A percentile compares a stretch with the other conserved stretches of the same genome.
Conservation (phyloP, 345 rosid species). For the Rubroshorea leprosula region DNA sequence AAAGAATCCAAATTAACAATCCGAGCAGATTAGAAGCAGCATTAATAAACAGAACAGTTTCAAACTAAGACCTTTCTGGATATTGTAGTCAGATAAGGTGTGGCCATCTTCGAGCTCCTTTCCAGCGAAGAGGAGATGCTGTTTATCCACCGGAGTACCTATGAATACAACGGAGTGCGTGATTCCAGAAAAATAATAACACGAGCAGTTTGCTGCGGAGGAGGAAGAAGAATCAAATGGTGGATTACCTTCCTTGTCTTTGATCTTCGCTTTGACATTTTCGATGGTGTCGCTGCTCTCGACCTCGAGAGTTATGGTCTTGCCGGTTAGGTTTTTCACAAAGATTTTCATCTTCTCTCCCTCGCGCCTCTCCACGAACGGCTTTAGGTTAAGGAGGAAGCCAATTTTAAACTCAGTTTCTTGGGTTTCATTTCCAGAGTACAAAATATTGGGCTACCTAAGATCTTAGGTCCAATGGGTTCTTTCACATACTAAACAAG, state of each 20-base stretch:
- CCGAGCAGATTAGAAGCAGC: neutral
- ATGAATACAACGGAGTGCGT: neutral
- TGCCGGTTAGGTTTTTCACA: conserved; percentile 87
- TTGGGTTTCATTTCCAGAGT: conserved; percentile 15
- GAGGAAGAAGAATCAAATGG: neutral
- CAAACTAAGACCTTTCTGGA: conserved; percentile 56
- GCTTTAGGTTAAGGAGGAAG: neutral
- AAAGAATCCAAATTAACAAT: neutral
- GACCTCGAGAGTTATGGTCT: conserved; percentile 92
- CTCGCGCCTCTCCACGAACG: conserved; percentile 1
- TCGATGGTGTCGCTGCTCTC: conserved; percentile 90
- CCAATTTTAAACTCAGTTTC: conserved; percentile 10
- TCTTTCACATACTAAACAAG: too few species aligned
- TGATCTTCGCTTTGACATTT: conserved; percentile 89
- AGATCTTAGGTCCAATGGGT: neutral
- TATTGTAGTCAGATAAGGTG: conserved; percentile 84
- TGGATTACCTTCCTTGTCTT: conserved; percentile 72
- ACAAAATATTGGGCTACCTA: neutral
- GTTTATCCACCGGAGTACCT: conserved; percentile 94
- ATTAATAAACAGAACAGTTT: neutral
- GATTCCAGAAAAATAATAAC: neutral
- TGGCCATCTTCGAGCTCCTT: conserved; percentile 94
- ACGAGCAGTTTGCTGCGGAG: too few species aligned
- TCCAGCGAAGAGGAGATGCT: conserved; percentile 80
- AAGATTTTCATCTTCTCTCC: conserved; percentile 72